Base-by-base conservation (phyloP, 2,329 filamentous ascomycete species). In the Colletotrichum sansevieriae region DNA sequence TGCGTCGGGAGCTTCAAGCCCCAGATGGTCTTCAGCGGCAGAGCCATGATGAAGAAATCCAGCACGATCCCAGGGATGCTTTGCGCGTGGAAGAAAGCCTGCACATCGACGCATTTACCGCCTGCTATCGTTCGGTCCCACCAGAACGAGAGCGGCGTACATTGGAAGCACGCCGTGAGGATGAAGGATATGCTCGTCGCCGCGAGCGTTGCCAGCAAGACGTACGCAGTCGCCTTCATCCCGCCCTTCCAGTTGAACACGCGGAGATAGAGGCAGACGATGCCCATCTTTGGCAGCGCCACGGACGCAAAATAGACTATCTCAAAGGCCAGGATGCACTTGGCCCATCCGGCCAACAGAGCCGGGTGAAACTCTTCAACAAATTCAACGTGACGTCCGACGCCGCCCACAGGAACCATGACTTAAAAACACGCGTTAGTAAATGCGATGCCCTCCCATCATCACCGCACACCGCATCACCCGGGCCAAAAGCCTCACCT, bases 81-180 rank as follows among this genome's bases (percentile, higher is more conserved):
- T 63, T 74, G 72, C 22, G 68, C 72, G 41, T 75, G 73, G 39
- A 74, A 78, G 59, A 77, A 77, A 2, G 43, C 35, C 41, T 74
- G 73, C 13, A 72, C 63, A 11, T 77, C 70, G 44, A 83, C 75
- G 46, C 82, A 83, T 8, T 74, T 75, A 0, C 75, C 75, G 10
- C 71, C 71, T 0, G 71, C 71, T 3, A 75, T 29, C 0, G 70
- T 65, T 13, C 33, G 58, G 9, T 79, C 71, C 76, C 80, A 83
- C 65, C 76, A 76, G 54, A 75, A 75, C 9, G 73, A 72, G 20
- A 82, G 70, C 1, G 80, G 80, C 12, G 71, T 74, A 68, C 82
- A 83, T 63, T 83, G 81, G 57, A 84, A 79, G 2, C 66, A 69
- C 3, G 66, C 66, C 35, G 64, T 70, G 64, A 63, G 22, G 52